Percentiles rank a stretch among this genome's conserved stretches.
phyloP scores from a whole-genome alignment of 2,329 filamentous ascomycete species.

The Phoma sp. region DNA sequence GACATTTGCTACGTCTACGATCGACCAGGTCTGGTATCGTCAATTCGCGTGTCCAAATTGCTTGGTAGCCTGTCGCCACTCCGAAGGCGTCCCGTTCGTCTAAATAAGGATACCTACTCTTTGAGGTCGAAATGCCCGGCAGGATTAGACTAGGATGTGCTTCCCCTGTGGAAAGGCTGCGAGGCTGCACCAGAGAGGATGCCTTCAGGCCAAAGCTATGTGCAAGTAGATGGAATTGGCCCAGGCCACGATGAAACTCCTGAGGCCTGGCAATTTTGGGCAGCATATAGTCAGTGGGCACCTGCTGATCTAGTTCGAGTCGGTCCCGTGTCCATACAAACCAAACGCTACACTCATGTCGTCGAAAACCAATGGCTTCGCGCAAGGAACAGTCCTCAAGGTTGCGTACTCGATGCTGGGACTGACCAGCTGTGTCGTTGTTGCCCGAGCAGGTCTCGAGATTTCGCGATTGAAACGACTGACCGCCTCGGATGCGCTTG shows the following conservation, averaged over 20 bases:
- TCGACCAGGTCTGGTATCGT: too few relatives aligned
- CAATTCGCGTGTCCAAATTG: too few relatives aligned
- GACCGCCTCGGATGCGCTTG: constrained; percentile 20
- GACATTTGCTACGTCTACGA: too few relatives aligned
- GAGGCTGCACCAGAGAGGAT: neutral
- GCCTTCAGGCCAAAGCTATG: neutral
- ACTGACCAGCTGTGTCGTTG: constrained; percentile 18
- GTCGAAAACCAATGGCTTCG: constrained; percentile 17
- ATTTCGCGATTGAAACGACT: constrained; percentile 8
- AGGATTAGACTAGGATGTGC: neutral
- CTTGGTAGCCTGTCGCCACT: too few relatives aligned
- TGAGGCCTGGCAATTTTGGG: neutral
- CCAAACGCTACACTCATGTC: neutral
- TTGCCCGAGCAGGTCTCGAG: constrained; percentile 16
- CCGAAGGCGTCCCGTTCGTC: neutral
- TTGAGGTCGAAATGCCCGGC: neutral
- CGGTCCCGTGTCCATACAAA: too few relatives aligned
- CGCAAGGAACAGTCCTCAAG: constrained; percentile 19
- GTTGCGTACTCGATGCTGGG: constrained; percentile 20
- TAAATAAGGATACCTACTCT: neutral
- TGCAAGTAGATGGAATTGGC: neutral
- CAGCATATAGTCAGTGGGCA: neutral
- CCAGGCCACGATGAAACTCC: too few relatives aligned
- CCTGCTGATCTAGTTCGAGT: too few relatives aligned
- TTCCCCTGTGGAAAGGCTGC: neutral